Base-by-base conservation (phyloP, 2,329 filamentous ascomycete genomes). In the Leptosphaerulina australis region DNA sequence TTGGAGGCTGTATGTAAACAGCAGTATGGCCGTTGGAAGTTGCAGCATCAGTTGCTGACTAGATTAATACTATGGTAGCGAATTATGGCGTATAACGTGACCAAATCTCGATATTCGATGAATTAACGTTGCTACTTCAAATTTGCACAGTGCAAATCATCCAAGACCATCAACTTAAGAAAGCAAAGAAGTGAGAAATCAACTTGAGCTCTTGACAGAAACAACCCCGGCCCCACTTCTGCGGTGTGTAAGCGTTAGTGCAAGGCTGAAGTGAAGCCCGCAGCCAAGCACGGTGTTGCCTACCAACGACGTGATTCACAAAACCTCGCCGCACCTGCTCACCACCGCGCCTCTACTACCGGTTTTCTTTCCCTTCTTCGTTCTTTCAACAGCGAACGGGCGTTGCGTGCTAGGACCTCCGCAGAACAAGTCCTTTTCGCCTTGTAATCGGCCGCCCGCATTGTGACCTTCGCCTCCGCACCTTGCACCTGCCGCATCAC, bases 221-320 rank as follows among this genome's bases (percentile, higher is more conserved):
- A 37, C 37, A 31, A 20, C 5, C 11, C 22, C 15, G 36, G 41
- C 41, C 48, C 48, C 37, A 45, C 43, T 44, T 47, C 41, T 46
- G 40, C 36, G 41, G 40, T 49, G 43, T 41, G 46, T 48, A 44
- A 50, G 49, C 39, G 43, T 49, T 56, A 51, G 55, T 51, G 51
- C 48, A 46, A 48, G 51, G 49, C 55, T 58, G 57, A 56, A 51
- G 57, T 53, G 49, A 53, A 56, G 30, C 51, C 55, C 38, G 38
- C 49, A 28, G 59, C 59, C 61, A 64, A 63, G 60, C 51, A 60
- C 59, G 62, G 53, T 67, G 62, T 50, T 64, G 66, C 66, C 67
- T 69, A 66, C 55, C 58, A 56, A 59, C 52, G 46, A 58, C 40
- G 55, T 64, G 57, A 60, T 50, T 63, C 62, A 67, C 60, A 64